phyloP scores from a whole-genome alignment of 768 basidiomycete species.

The Strobilomyces dryophilus region DNA sequence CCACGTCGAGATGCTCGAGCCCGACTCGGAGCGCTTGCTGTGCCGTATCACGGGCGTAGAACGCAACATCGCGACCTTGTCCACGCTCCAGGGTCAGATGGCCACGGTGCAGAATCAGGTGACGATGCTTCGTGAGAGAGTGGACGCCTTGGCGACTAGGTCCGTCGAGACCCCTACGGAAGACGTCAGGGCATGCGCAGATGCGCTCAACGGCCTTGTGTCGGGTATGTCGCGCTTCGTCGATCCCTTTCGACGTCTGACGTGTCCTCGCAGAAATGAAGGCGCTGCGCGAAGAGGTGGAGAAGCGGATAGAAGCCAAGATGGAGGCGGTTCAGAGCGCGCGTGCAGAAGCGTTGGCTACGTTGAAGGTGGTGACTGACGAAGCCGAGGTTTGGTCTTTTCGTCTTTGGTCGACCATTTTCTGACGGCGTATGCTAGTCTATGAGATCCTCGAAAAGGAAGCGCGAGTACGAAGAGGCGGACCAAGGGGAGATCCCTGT shows the following conservation, averaged over 20 bases:
- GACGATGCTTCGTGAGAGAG: constrained; percentile 15
- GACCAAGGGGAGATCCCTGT: constrained; percentile 2
- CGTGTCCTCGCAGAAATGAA: constrained; percentile 39
- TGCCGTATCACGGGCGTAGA: constrained; percentile 26
- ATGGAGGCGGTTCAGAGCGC: constrained; percentile 41
- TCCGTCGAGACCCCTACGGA: constrained; percentile 9
- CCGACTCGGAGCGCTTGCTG: constrained; percentile 29
- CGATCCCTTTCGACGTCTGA: background rate
- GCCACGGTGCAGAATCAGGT: constrained; percentile 15
- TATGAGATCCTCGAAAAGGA: constrained; percentile 55
- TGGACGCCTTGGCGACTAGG: constrained; percentile 16
- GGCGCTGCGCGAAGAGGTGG: constrained; percentile 37
- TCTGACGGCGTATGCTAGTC: constrained; percentile 24
- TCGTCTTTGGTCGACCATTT: constrained; percentile 11
- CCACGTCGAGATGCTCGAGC: constrained; percentile 38
- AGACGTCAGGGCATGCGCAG: constrained; percentile 30
- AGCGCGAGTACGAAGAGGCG: constrained; percentile 46
- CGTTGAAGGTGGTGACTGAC: constrained; percentile 33
- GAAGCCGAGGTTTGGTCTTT: constrained; percentile 28
- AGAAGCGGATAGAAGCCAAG: constrained; percentile 44
- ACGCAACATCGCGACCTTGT: constrained; percentile 30
- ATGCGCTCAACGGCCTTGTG: constrained; percentile 37
- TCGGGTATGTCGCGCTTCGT: constrained; percentile 33
- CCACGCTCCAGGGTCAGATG: constrained; percentile 26
- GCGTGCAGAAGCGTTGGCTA: constrained; percentile 36